Evolutionary conservation across 257 asterid genomes (phyloP).

Genomic region (Solanum piurae): DNA sequence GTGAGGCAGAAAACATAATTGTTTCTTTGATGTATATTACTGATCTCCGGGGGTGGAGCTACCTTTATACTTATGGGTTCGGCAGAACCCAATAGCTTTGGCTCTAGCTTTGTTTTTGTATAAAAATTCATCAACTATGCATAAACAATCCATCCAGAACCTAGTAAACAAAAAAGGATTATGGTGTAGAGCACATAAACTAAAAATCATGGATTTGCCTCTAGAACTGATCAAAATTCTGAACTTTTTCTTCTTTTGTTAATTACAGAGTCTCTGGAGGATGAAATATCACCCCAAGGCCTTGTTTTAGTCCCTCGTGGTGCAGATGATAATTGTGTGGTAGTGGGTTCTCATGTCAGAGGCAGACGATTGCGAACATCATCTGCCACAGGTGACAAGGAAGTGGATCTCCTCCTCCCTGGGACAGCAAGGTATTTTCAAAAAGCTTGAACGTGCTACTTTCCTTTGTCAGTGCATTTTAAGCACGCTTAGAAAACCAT

Average conservation of each 20-base stretch:
- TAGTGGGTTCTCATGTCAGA: conserved; percentile 81
- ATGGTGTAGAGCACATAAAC: neutral
- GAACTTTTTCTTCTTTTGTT: neutral
- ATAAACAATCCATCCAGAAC: neutral
- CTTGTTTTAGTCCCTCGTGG: conserved; percentile 88
- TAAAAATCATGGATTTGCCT: neutral
- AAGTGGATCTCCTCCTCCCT: conserved; percentile 97
- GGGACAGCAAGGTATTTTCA: conserved; percentile 82
- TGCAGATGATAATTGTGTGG: conserved; percentile 40
- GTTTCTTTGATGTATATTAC: neutral
- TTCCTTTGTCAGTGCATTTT: neutral
- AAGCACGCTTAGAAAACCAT: neutral
- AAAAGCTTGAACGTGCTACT: neutral
- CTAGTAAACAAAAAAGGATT: neutral
- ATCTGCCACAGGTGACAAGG: conserved; percentile 78
- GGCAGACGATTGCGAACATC: conserved; percentile 80
- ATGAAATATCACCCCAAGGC: conserved; percentile 86
- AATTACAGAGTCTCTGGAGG: conserved; percentile 59
- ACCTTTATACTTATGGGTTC: neutral
- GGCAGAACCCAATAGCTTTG: neutral
- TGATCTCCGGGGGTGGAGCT: neutral
- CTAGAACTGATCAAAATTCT: neutral
- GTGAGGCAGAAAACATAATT: neutral
- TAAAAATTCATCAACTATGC: neutral
- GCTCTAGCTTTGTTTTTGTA: neutral